These are phyloP conservation scores for Nissolia schottii DNA, from an alignment of 306 rosid genomes.

Conservation along the genomic window DNA sequence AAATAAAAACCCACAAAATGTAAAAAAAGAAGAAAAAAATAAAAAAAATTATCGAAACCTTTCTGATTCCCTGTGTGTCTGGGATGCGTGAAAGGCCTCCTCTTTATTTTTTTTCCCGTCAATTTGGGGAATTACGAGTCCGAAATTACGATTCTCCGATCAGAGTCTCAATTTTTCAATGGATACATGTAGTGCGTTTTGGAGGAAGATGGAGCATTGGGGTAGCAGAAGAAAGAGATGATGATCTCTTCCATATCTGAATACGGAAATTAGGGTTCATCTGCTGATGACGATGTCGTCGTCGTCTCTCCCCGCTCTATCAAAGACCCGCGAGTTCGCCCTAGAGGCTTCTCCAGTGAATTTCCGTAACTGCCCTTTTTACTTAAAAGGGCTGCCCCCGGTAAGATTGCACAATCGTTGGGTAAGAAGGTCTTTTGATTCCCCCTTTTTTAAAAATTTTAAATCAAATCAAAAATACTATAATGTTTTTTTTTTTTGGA, in stretches of 20 bases:
- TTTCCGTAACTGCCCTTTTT: too few species aligned
- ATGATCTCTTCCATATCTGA: neutral
- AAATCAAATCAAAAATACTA: too few species aligned
- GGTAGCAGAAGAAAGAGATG: neutral
- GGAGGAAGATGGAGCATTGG: neutral
- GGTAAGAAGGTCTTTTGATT: too few species aligned
- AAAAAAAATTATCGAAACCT: too few species aligned
- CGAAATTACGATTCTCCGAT: neutral
- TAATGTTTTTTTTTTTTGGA: too few species aligned
- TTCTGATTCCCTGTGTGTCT: neutral
- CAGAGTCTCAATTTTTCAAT: neutral
- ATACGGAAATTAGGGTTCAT: neutral
- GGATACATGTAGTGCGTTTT: neutral
- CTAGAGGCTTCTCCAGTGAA: too few species aligned
- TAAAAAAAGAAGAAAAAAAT: too few species aligned
- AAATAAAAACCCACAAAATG: neutral
- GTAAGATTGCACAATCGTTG: too few species aligned
- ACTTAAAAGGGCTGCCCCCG: too few species aligned
- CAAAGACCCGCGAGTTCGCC: too few species aligned
- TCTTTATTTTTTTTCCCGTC: neutral
- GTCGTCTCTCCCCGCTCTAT: too few species aligned
- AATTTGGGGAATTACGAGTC: neutral
- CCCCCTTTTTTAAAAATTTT: too few species aligned
- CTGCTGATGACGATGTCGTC: neutral
- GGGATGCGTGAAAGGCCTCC: neutral